These are phyloP conservation scores for Echeveria elegans DNA, from an alignment of 164 flowering plant species.

Conservation along the genomic window DNA sequence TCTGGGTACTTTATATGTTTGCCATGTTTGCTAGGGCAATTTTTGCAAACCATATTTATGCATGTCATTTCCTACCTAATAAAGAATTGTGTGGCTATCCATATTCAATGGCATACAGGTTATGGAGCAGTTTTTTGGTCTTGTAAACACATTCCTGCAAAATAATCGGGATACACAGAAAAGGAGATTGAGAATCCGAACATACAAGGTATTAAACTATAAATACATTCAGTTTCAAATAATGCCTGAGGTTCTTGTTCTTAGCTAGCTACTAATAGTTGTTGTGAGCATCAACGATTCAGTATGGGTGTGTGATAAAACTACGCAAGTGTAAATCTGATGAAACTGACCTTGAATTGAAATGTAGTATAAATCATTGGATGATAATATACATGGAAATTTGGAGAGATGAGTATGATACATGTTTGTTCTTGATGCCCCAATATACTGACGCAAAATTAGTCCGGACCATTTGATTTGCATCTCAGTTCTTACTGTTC, in stretches of 20 bases:
- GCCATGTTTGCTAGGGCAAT: neutral
- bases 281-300: neutral
- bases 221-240: neutral
- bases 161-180: constrained; percentile 77
- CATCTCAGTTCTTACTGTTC: neutral
- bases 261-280: neutral
- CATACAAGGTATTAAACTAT: constrained; percentile 66
- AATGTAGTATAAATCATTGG: neutral
- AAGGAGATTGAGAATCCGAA: constrained; percentile 79
- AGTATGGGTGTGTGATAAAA: neutral
- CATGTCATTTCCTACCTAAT: neutral
- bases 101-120: constrained; percentile 45
- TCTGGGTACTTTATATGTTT: too few species aligned
- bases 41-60: neutral
- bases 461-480: neutral
- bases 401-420: neutral
- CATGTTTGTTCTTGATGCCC: neutral
- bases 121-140: constrained; percentile 95
- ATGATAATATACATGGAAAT: neutral
- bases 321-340: neutral
- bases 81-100: neutral
- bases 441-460: neutral
- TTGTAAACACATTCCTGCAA: constrained; percentile 81
- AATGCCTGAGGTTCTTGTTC: neutral
- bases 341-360: neutral